Percentiles rank a stretch among this genome's conserved stretches.
These are phyloP conservation scores for Pythium monospermum DNA, from an alignment of 352 stramenopile species.

Conservation along the genomic window DNA sequence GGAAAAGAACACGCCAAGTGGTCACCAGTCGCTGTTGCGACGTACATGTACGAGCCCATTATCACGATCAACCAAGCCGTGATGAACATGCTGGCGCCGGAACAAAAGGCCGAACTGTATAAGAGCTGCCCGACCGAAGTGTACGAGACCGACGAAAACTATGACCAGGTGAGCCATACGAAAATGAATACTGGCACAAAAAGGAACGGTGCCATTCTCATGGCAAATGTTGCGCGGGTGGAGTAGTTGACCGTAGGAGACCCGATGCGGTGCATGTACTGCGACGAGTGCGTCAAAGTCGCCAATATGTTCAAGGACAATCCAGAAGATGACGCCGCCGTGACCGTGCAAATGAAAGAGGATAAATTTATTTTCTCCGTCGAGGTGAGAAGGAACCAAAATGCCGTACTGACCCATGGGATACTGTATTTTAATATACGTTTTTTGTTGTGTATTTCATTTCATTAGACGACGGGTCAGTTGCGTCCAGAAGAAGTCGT, in stretches of 20 bases:
- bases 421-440: background rate
- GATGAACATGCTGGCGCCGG: conserved; percentile 88
- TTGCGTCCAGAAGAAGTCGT: conserved; percentile 82
- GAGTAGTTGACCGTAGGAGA: conserved; percentile 57
- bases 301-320: conserved; percentile 93
- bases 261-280: conserved; percentile 91
- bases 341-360: conserved; percentile 84
- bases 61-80: conserved; percentile 90
- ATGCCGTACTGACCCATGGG: too few relatives aligned
- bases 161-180: conserved; percentile 58
- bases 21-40: conserved; percentile 93
- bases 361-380: conserved; percentile 97
- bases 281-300: conserved; percentile 92
- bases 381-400: too few relatives aligned
- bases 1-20: conserved; percentile 98
- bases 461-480: conserved; percentile 69
- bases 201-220: too few relatives aligned
- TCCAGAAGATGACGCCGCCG: conserved; percentile 93
- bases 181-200: too few relatives aligned
- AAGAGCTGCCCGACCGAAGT: conserved; percentile 94
- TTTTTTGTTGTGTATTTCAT: background rate
- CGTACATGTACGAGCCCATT: conserved; percentile 91
- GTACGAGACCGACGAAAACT: conserved; percentile 91
- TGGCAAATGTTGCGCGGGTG: too few relatives aligned
- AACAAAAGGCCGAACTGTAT: conserved; percentile 95